These are phyloP conservation scores for Fusarium sp. DNA, from an alignment of 2,329 filamentous ascomycete genomes.

Conservation along the genomic window DNA sequence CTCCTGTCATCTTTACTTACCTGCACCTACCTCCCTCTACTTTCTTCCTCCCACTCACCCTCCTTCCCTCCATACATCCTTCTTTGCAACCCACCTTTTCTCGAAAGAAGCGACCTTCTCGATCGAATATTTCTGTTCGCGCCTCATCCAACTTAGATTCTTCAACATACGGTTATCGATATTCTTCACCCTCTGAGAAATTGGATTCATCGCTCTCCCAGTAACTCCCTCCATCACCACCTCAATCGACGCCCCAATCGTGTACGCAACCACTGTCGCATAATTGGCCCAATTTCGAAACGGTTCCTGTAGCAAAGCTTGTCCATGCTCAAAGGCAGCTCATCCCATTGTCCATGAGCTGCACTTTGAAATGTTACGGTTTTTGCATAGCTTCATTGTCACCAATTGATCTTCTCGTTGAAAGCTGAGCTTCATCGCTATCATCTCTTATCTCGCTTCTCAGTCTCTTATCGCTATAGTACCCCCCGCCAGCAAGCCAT, in stretches of 20 bases:
- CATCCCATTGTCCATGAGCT: slow-evolving; percentile 30
- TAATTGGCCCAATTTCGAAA: slow-evolving; percentile 40
- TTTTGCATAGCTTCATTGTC: slow-evolving; percentile 31
- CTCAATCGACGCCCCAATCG: slow-evolving; percentile 34
- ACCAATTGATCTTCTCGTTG: slow-evolving; percentile 46
- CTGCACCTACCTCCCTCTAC: slow-evolving; percentile 20
- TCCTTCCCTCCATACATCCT: slow-evolving; percentile 21
- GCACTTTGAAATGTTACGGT: slow-evolving; percentile 41
- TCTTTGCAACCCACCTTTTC: slow-evolving; percentile 28
- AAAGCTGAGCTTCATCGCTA: slow-evolving; percentile 27
- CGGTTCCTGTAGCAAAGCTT: slow-evolving; percentile 39
- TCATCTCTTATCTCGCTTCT: slow-evolving; percentile 26
- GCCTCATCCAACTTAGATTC: slow-evolving; percentile 13
- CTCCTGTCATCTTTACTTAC: slow-evolving; percentile 32
- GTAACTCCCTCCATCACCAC: slow-evolving; percentile 7
- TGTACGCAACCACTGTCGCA: slow-evolving; percentile 32
- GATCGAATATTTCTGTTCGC: slow-evolving; percentile 14
- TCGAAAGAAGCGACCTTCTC: slow-evolving; percentile 11
- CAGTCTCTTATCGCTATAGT: slow-evolving; percentile 32
- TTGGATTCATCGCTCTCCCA: slow-evolving; percentile 11
- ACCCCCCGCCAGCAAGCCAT: slow-evolving; percentile 38
- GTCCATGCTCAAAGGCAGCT: slow-evolving; percentile 38
- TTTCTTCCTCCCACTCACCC: slow-evolving; percentile 23
- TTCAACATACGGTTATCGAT: slow-evolving; percentile 5
- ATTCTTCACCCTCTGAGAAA: neutral